Evolutionary conservation across 78 protist genomes (phyloP), one percentile per base, ranked within the genome.

Genomic region (Ministeria vibrans): DNA sequence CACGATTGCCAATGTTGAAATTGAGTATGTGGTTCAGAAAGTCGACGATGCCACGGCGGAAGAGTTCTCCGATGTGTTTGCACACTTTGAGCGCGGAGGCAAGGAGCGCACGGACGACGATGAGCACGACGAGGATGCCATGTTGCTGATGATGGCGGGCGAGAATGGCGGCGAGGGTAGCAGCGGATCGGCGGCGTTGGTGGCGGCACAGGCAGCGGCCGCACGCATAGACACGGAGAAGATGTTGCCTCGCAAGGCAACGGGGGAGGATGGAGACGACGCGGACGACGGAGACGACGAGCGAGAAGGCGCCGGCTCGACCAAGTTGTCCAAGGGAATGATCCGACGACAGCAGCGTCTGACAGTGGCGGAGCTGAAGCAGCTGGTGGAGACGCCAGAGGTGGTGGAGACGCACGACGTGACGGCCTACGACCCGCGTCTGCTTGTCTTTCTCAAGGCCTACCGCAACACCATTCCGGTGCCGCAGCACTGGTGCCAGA

Each of bases 401-500:
- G 83, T 86, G 0, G 91, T 93, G n/a, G 94, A 90, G 66, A 71
- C 70, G 46, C 32, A 85, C 73, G 99, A 97, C 76, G 90, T 87
- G 51, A 93, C 84, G 38, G 64, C 99, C 25, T 39, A 83, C 18
- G 99, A 98, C 78, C 99, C 99, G 36, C 20, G 46, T 18, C 83
- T 95, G 32, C 91, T 98, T 30, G 91, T 96, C 22, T 55, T 79
- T 18, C 82, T 98, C 43, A 98, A 98, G 87, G 25, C 55, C 49
- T 11, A 20, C 46, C 81, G 89, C n/a, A 92, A 91, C 66, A 42
- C 97, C 28, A 93, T 98, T 6, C 95, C 99, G 2, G 99, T 98
- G 32, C 99, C 99, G 25, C 77, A 86, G 62, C 99, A 98, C 88
- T 98, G 99, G 99, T 34, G 73, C 70, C 95, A 93, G 78, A 98